These are phyloP conservation scores for Kluyveromyces lactis DNA, from an alignment of 805 yeast genomes.

Conservation along the genomic window DNA sequence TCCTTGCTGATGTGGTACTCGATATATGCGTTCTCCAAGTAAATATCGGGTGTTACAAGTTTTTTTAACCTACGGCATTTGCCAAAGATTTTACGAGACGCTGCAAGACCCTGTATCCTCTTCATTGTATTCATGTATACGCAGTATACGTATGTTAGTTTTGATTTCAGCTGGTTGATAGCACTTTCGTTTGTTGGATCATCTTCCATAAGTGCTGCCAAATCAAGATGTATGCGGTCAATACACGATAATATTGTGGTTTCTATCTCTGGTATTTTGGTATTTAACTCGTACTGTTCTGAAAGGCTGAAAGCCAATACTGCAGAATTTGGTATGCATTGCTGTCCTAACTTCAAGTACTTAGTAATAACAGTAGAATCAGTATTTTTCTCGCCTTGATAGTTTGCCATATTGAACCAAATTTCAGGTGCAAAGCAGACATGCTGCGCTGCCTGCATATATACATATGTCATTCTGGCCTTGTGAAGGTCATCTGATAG, in stretches of 20 bases:
- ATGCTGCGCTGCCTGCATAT: conserved; percentile 49
- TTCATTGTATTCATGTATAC: conserved; percentile 65
- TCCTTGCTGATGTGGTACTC: conserved; percentile 64
- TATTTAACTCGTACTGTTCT: conserved; percentile 58
- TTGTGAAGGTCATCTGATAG: conserved; percentile 42
- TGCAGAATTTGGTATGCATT: conserved; percentile 62
- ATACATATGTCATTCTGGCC: conserved; percentile 62
- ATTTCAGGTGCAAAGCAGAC: conserved; percentile 28
- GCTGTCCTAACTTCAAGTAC: conserved; percentile 33
- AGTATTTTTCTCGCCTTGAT: conserved; percentile 13
- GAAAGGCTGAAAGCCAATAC: conserved; percentile 59
- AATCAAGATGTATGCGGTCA: conserved; percentile 34
- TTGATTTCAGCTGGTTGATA: conserved; percentile 15
- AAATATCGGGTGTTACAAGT: conserved; percentile 63
- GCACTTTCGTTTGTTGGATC: conserved; percentile 9
- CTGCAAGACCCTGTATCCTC: conserved; percentile 56
- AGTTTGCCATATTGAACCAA: conserved; percentile 34
- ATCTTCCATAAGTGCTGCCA: conserved; percentile 20
- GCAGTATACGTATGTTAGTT: conserved; percentile 56
- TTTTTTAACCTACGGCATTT: conserved; percentile 53
- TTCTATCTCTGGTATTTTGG: conserved; percentile 42
- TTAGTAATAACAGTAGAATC: conserved; percentile 35
- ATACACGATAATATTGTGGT: conserved; percentile 44
- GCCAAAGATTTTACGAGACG: conserved; percentile 65
- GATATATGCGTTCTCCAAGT: conserved; percentile 71